phyloP scores from a whole-genome alignment of 768 basidiomycete genomes.

The Boletus speciosus region DNA sequence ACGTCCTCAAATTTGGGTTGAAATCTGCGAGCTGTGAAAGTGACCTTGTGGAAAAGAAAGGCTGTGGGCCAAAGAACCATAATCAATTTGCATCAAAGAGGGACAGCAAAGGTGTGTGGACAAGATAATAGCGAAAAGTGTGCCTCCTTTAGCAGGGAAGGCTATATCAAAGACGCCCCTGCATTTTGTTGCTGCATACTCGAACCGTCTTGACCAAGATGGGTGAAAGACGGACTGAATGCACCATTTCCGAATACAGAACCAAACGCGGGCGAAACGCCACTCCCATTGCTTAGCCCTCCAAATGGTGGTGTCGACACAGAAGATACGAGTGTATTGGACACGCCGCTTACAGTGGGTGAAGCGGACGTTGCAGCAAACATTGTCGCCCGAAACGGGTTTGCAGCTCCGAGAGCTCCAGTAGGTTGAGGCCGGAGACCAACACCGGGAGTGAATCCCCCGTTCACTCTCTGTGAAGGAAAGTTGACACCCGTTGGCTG shows the following conservation, averaged over 20 bases:
- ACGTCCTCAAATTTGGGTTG: slow-evolving; percentile 1
- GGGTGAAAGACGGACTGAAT: slow-evolving; percentile 24
- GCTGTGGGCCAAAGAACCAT: slow-evolving; percentile 3
- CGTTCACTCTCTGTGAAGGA: slow-evolving; percentile 11
- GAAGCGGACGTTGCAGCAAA: slow-evolving; percentile 35
- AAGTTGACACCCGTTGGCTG: slow-evolving; percentile 32
- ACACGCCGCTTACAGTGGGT: neutral
- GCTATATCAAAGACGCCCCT: slow-evolving; percentile 49
- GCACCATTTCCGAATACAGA: slow-evolving; percentile 19
- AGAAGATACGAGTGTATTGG: slow-evolving; percentile 17
- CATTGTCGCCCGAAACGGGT: slow-evolving; percentile 69
- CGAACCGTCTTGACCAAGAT: slow-evolving; percentile 13
- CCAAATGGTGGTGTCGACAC: slow-evolving; percentile 27
- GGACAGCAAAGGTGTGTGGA: neutral
- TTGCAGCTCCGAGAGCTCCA: slow-evolving; percentile 46
- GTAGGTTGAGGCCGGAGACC: slow-evolving; percentile 59
- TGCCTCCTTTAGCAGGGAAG: slow-evolving; percentile 10
- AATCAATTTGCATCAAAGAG: neutral
- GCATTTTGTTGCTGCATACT: slow-evolving; percentile 41
- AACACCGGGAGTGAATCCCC: slow-evolving; percentile 37
- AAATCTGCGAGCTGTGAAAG: slow-evolving; percentile 10
- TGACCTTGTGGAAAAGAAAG: neutral
- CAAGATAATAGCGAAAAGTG: neutral
- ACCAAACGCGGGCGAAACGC: slow-evolving; percentile 4
- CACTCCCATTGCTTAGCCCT: slow-evolving; percentile 13